phyloP scores from a whole-genome alignment of 2,329 filamentous ascomycete species.

The Epichloe gansuensis region DNA sequence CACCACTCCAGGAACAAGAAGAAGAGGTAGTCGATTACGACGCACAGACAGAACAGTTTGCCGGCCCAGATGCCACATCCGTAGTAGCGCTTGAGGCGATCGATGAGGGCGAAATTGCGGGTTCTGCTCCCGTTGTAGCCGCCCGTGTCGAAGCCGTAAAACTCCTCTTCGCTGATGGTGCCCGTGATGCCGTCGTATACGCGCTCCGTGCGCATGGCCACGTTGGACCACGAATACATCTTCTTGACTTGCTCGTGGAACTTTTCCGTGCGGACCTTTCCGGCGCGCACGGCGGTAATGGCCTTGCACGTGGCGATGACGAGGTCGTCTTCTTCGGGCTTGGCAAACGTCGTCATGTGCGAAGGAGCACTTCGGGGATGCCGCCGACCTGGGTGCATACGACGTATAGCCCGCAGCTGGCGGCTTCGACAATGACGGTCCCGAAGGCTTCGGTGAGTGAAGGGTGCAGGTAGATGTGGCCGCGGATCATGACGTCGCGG shows the following conservation, averaged over 20 bases:
- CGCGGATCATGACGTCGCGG: slow-evolving; percentile 90
- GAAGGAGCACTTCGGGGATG: slow-evolving; percentile 87
- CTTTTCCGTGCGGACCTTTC: slow-evolving; percentile 77
- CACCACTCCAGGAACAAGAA: slow-evolving; percentile 80
- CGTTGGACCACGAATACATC: slow-evolving; percentile 99
- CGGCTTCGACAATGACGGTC: slow-evolving; percentile 94
- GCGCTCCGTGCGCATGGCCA: slow-evolving; percentile 82
- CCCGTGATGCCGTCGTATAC: slow-evolving; percentile 92
- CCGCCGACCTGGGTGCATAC: slow-evolving; percentile 94
- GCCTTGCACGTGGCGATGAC: slow-evolving; percentile 82
- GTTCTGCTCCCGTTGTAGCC: slow-evolving; percentile 59
- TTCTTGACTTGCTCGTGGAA: slow-evolving; percentile 96
- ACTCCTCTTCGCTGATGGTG: slow-evolving; percentile 72
- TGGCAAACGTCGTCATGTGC: slow-evolving; percentile 96
- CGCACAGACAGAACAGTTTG: slow-evolving; percentile 91
- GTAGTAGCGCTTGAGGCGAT: slow-evolving; percentile 90
- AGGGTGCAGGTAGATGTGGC: slow-evolving; percentile 92
- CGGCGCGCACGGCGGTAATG: slow-evolving; percentile 73
- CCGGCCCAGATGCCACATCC: slow-evolving; percentile 98
- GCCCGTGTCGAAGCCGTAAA: slow-evolving; percentile 69
- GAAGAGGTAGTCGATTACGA: slow-evolving; percentile 85
- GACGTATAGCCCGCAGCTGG: slow-evolving; percentile 89
- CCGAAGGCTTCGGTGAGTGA: slow-evolving; percentile 94
- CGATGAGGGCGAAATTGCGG: slow-evolving; percentile 84
- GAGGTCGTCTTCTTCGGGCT: slow-evolving; percentile 90